Evolutionary conservation across 2,329 filamentous ascomycete genomes (phyloP).

Genomic region (Penicillium sp.): DNA sequence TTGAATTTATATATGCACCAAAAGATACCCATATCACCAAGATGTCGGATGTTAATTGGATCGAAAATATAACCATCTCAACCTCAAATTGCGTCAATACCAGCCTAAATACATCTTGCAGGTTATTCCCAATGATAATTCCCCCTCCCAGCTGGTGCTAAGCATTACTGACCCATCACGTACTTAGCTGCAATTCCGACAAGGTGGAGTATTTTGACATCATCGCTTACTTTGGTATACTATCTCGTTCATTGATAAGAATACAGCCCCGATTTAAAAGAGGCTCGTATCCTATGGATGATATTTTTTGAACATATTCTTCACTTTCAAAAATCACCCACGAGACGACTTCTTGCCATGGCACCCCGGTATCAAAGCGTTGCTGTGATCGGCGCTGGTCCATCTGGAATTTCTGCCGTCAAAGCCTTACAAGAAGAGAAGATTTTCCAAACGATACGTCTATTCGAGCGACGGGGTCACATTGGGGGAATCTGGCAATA

Average conservation of each 20-base stretch:
- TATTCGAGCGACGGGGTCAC: slow-evolving; percentile 35
- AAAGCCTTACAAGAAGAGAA: slow-evolving; percentile 35
- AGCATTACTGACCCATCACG: not conserved
- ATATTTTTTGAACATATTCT: not conserved
- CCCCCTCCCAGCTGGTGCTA: not conserved
- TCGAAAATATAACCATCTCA: not conserved
- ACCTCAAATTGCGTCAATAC: slow-evolving; percentile 2
- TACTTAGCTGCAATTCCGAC: slow-evolving; percentile 1
- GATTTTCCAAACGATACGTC: slow-evolving; percentile 31
- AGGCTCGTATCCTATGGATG: not conserved
- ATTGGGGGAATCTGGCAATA: slow-evolving; percentile 36
- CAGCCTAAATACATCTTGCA: not conserved
- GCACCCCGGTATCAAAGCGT: slow-evolving; percentile 11
- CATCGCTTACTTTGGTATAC: not conserved
- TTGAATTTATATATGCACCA: not conserved
- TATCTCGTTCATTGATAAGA: not conserved
- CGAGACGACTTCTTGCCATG: not conserved
- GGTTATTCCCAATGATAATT: not conserved
- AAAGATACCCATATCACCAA: not conserved
- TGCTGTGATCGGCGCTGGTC: slow-evolving; percentile 29
- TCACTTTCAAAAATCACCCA: not conserved
- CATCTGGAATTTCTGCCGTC: slow-evolving; percentile 30
- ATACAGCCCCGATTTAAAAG: not conserved
- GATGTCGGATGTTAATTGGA: not conserved
- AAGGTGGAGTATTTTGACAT: slow-evolving; percentile 5